Percentiles rank a stretch among this genome's conserved stretches.
Conservation (phyloP, 352 stramenopile genomes). For the Globisporangium mamillatum region DNA sequence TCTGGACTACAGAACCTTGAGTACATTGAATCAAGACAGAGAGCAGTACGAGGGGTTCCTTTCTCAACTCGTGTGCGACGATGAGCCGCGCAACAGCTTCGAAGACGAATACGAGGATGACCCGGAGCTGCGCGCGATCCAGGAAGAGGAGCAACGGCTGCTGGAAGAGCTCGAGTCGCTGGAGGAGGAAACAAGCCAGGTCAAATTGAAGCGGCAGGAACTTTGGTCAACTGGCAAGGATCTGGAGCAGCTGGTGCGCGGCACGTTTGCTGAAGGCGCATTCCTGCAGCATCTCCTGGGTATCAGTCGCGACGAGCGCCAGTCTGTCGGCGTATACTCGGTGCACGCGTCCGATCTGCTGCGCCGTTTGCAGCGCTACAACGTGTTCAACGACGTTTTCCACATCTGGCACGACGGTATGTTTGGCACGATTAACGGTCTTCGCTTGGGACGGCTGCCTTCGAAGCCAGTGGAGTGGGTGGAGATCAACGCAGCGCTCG, state of each 20-base stretch:
- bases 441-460: conserved; percentile 79
- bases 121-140: conserved; percentile 45
- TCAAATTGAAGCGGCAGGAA: conserved; percentile 55
- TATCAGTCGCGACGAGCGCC: conserved; percentile 68
- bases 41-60: conserved; percentile 61
- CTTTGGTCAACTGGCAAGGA: conserved; percentile 74
- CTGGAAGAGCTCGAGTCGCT: conserved; percentile 51
- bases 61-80: conserved; percentile 41
- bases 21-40: conserved; percentile 39
- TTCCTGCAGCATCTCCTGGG: conserved; percentile 77
- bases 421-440: conserved; percentile 88
- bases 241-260: conserved; percentile 65
- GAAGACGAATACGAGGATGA: conserved; percentile 40
- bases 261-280: conserved; percentile 68
- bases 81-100: conserved; percentile 29
- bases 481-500: conserved; percentile 88
- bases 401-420: conserved; percentile 90
- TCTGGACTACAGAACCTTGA: conserved; percentile 31
- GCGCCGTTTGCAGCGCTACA: conserved; percentile 76
- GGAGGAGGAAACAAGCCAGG: conserved; percentile 51
- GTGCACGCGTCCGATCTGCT: conserved; percentile 82
- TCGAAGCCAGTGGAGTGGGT: conserved; percentile 85
- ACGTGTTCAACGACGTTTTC: conserved; percentile 90
- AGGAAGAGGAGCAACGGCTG: conserved; percentile 62
- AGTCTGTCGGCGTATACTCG: conserved; percentile 72